A percentile compares a stretch with the other conserved stretches of the same genome.
phyloP scores from a whole-genome alignment of 176 grass and related monocot genomes.

The Oryza meridionalis region DNA sequence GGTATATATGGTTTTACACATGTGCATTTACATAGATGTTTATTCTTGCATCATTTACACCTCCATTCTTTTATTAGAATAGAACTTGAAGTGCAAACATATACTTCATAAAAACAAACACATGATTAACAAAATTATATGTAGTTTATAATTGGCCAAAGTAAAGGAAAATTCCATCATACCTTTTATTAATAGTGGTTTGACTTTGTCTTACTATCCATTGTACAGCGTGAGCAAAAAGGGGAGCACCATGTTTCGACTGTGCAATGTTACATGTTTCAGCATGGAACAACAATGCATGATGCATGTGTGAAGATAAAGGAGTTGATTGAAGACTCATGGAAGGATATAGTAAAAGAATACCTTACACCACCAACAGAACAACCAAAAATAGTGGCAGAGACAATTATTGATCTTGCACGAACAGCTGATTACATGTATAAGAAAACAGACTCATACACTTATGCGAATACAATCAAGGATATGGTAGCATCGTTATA shows the following conservation, averaged over 20 bases:
- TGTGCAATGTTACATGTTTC: slow-evolving; percentile 43
- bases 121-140: too few relatives aligned
- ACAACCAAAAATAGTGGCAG: background rate
- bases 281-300: slow-evolving; percentile 31
- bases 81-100: too few relatives aligned
- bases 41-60: too few relatives aligned
- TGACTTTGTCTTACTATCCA: too few relatives aligned
- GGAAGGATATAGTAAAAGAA: slow-evolving; percentile 37
- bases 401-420: slow-evolving; percentile 8
- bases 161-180: too few relatives aligned
- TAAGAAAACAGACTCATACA: slow-evolving; percentile 30
- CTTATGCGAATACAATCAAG: slow-evolving; percentile 26
- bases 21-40: too few relatives aligned
- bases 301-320: slow-evolving; percentile 41
- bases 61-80: too few relatives aligned
- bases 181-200: too few relatives aligned
- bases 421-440: slow-evolving; percentile 34
- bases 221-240: slow-evolving; percentile 34
- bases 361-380: background rate
- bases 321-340: slow-evolving; percentile 30
- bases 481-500: background rate
- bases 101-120: too few relatives aligned
- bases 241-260: slow-evolving; percentile 31
- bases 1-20: background rate
- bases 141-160: too few relatives aligned